Percentiles rank a stretch among this genome's conserved stretches.
phyloP scores from a whole-genome alignment of 805 yeast genomes.

The Candida montana region DNA sequence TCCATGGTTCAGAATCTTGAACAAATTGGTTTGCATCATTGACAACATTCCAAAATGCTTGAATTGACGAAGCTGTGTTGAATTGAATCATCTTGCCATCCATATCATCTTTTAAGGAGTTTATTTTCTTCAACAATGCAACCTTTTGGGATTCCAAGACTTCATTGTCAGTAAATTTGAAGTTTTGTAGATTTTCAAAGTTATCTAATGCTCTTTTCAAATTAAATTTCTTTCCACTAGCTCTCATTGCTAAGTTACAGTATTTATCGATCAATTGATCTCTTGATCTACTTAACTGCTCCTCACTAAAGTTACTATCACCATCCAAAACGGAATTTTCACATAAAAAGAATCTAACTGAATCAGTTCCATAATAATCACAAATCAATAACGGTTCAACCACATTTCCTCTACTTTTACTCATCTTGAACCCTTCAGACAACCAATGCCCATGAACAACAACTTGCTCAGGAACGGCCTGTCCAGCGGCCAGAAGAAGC shows the following conservation, averaged over 20 bases:
- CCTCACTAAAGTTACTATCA: constrained; percentile 77
- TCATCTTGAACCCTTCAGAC: constrained; percentile 86
- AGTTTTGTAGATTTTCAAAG: constrained; percentile 2
- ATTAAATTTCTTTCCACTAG: constrained; percentile 65
- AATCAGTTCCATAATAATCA: constrained; percentile 61
- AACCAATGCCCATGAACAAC: constrained; percentile 96
- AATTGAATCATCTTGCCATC: constrained; percentile 38
- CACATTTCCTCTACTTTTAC: constrained; percentile 88
- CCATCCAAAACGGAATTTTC: constrained; percentile 68
- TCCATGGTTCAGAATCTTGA: constrained; percentile 78
- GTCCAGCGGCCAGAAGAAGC: constrained; percentile 75
- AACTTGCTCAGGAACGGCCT: constrained; percentile 65
- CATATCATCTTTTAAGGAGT: constrained; percentile 35
- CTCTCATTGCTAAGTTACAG: constrained; percentile 72
- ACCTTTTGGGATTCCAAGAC: constrained; percentile 7
- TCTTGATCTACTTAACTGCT: constrained; percentile 44
- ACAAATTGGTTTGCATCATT: constrained; percentile 60
- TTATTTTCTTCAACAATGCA: constrained; percentile 28
- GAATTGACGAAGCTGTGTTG: constrained; percentile 52
- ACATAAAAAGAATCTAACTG: constrained; percentile 68
- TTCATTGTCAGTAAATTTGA: constrained; percentile 8
- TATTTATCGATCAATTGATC: constrained; percentile 73
- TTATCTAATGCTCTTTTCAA: constrained; percentile 39
- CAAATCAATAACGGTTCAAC: constrained; percentile 79
- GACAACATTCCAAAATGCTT: constrained; percentile 52